Conservation (phyloP, 495 filamentous ascomycete genomes). For the Pyrenula massariospora region DNA sequence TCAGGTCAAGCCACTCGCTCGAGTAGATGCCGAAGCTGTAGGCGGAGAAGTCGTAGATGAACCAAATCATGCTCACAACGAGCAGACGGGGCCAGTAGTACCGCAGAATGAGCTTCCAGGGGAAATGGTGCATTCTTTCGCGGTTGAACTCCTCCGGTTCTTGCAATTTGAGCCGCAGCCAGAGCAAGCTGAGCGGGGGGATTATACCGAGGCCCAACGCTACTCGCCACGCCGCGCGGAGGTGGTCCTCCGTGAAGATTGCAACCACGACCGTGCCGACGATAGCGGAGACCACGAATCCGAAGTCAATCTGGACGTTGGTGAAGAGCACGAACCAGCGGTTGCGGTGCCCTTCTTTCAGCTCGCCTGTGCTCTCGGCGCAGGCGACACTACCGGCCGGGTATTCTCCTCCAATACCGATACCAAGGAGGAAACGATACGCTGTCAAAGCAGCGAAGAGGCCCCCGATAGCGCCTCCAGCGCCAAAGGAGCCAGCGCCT, state of each 20-base stretch:
- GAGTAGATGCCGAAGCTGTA: slow-evolving; percentile 78
- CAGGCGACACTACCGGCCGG: slow-evolving; percentile 78
- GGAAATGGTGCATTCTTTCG: slow-evolving; percentile 41
- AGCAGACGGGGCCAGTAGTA: slow-evolving; percentile 53
- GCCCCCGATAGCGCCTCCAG: slow-evolving; percentile 46
- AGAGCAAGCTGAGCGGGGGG: slow-evolving; percentile 64
- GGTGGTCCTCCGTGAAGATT: slow-evolving; percentile 55
- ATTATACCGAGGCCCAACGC: slow-evolving; percentile 68
- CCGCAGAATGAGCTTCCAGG: slow-evolving; percentile 37
- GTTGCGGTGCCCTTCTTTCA: slow-evolving; percentile 69
- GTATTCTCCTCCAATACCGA: slow-evolving; percentile 65
- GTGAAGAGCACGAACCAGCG: slow-evolving; percentile 91
- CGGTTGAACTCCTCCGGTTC: slow-evolving; percentile 76
- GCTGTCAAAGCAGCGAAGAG: slow-evolving; percentile 75
- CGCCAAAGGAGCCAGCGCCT: slow-evolving; percentile 61
- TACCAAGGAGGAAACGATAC: slow-evolving; percentile 71
- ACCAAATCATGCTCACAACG: slow-evolving; percentile 76
- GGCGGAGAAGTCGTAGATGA: slow-evolving; percentile 76
- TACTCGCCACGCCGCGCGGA: slow-evolving; percentile 64
- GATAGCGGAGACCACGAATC: slow-evolving; percentile 64
- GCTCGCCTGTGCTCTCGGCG: slow-evolving; percentile 73
- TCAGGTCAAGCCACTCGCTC: slow-evolving; percentile 53
- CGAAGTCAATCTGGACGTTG: slow-evolving; percentile 76
- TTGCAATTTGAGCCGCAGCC: slow-evolving; percentile 60
- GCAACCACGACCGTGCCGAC: slow-evolving; percentile 63